Evolutionary conservation across 176 grass and related monocot species (phyloP).

Genomic region (Thalia dealbata): DNA sequence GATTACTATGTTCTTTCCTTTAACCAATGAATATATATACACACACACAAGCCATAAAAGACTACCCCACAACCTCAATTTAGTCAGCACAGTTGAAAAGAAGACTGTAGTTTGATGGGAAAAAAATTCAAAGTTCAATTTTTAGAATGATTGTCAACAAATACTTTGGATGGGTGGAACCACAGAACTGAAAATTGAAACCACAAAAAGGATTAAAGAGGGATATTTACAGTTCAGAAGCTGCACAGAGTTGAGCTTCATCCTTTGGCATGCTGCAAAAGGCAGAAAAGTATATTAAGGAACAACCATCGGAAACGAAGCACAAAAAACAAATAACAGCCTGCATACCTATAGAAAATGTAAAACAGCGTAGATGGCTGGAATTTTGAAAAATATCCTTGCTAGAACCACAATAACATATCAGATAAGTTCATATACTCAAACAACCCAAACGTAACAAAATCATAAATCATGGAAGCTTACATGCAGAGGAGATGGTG

Average conservation of each 20-base stretch:
- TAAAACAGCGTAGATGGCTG: constrained; percentile 60
- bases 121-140: not conserved
- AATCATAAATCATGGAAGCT: constrained; percentile 16
- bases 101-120: not conserved
- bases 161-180: not conserved
- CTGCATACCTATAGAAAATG: constrained; percentile 84
- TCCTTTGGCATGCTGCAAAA: constrained; percentile 92
- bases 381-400: constrained; percentile 58
- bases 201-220: not conserved
- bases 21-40: not conserved
- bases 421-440: constrained; percentile 25
- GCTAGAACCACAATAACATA: constrained; percentile 48
- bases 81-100: not conserved
- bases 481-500: constrained; percentile 53
- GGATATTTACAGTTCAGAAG: constrained; percentile 61
- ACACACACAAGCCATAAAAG: not conserved
- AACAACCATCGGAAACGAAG: not conserved
- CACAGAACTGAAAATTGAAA: not conserved
- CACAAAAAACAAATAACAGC: constrained; percentile 7
- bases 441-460: not conserved
- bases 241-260: constrained; percentile 84
- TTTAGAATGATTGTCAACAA: not conserved
- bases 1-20: not conserved
- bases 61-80: not conserved
- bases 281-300: constrained; percentile 1